Evolutionary conservation across 2,329 filamentous ascomycete genomes (phyloP).

Genomic region (Ceratocystis albifundus): DNA sequence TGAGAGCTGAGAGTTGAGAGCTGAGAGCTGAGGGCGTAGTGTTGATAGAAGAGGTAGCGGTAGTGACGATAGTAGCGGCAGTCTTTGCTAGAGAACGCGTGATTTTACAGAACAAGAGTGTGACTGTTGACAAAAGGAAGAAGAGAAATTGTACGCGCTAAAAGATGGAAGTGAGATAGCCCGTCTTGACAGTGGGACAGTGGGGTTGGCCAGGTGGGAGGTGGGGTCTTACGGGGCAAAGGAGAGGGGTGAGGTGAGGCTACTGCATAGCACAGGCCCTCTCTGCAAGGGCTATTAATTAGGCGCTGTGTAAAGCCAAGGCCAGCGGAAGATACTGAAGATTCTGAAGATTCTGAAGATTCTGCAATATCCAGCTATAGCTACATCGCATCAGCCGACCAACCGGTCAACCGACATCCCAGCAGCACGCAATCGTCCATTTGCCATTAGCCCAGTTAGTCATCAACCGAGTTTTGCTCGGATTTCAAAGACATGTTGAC

Average conservation of each 20-base stretch:
- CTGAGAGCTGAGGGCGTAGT: no score
- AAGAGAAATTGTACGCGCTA: neutral
- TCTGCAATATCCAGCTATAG: neutral
- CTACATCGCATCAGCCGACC: neutral
- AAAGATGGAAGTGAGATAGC: neutral
- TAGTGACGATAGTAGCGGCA: constrained; percentile 23
- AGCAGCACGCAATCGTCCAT: neutral
- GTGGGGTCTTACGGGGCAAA: neutral
- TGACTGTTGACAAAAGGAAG: neutral
- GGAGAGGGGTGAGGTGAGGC: neutral
- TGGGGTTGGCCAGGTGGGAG: neutral
- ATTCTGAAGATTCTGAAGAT: no score
- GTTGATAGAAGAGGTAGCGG: constrained; percentile 28
- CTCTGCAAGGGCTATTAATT: neutral
- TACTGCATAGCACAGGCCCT: neutral
- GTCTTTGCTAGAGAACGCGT: neutral
- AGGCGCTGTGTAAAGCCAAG: neutral
- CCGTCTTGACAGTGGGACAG: neutral
- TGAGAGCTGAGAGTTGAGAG: no score
- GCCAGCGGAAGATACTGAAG: no score
- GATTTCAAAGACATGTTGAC: neutral
- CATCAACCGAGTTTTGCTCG: neutral
- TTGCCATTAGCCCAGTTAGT: no score
- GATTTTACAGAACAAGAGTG: no score
- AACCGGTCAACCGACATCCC: no score